Evolutionary conservation across 306 rosid species (phyloP), one percentile per base, ranked within the genome.

Genomic region (Neltuma alba): DNA sequence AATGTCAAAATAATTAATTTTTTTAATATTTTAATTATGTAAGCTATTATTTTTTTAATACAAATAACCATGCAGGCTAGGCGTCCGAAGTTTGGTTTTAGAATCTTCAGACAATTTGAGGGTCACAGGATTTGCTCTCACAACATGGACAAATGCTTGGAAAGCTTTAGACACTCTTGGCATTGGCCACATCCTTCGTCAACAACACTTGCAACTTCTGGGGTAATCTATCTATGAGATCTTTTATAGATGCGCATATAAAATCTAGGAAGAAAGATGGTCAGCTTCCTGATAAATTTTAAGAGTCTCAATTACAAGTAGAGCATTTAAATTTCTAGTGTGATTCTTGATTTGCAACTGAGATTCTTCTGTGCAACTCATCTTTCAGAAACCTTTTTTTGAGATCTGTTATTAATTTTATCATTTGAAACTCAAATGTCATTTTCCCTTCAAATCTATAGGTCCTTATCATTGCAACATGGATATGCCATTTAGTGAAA

Each of bases 91-190:
- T 86, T 70, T 90, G 66, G 94, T 94, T 11, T 73, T 94, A 74
- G 97, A 92, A 85, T 86, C 91, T 18, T 86, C 89, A 2, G 85
- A 87, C 10, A 69, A 75, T 63, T 72, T 92, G 80, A 92, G 98
- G 80, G 44, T 40, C 9, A 77, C 90, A 37, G 97, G 98, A 0
- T 94, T 79, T 86, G 93, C 97, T 20, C 67, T 94, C 16, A 2
- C 78, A 54, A 8, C 21, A 2, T 54, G 61, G 61, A n/a, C 27
- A n/a, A 54, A 54, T 54, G 61, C 30, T 8, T 54, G 61, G 61
- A 54, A 21, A 23, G 61, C 30, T n/a, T 54, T 54, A 6, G 61
- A 54, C 9, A 14, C 30, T 21, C 61, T 54, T 9, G 61, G 30
- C 30, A 21, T 54, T n/a, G 61, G 61, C 1, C 4, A 54, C 30